Evolutionary conservation across 2,329 filamentous ascomycete genomes (phyloP).

Genomic region (Chaetoscypha palmicola): DNA sequence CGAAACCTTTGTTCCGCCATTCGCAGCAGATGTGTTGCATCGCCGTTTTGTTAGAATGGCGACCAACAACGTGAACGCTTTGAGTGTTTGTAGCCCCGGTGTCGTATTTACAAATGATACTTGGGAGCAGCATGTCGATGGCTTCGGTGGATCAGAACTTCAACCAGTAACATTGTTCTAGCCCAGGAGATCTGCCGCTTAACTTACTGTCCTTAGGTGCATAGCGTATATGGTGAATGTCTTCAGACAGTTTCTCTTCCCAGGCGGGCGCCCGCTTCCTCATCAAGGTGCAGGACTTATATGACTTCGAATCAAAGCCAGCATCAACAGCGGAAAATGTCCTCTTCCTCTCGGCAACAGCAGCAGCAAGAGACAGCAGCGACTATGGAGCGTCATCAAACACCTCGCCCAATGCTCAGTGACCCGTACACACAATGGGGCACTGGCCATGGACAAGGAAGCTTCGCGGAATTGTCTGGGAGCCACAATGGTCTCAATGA

Average conservation of each 20-base stretch:
- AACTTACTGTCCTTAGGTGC: constrained; percentile 19
- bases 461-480: no score
- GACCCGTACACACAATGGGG: background rate
- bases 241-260: constrained; percentile 11
- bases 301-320: constrained; percentile 12
- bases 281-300: constrained; percentile 11
- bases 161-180: constrained; percentile 15
- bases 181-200: background rate
- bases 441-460: no score
- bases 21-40: constrained; percentile 20
- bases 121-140: constrained; percentile 23
- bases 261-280: constrained; percentile 2
- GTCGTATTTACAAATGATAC: constrained; percentile 11
- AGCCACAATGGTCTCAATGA: no score
- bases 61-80: constrained; percentile 27
- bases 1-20: constrained; percentile 24
- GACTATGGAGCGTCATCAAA: constrained; percentile 13
- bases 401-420: constrained; percentile 14
- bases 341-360: constrained; percentile 8
- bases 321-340: constrained; percentile 6
- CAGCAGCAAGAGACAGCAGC: constrained; percentile 11
- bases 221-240: constrained; percentile 17
- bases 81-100: constrained; percentile 22
- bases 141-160: constrained; percentile 19
- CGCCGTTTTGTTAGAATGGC: constrained; percentile 27